Base-by-base conservation (phyloP, 148 eudicot species). In the Diospyros kaki region DNA sequence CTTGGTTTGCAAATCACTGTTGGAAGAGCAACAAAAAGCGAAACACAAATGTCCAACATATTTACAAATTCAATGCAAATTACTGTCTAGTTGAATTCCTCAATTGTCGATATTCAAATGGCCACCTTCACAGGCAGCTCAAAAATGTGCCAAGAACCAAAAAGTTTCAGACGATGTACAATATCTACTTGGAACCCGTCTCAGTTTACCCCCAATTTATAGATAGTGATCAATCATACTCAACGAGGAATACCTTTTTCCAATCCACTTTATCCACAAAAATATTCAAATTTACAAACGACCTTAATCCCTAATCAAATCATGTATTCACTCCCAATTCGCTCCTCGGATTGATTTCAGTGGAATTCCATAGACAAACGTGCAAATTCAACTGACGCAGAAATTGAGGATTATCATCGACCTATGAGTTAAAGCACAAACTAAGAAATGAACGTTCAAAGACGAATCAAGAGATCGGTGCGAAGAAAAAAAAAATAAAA, bases 341-440 rank as follows among this genome's bases (percentile, higher is more conserved):
- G 28, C 28, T 28, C 28, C 28, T 28, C 28, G 28, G 28, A 28
- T 28, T 28, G 64, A 58, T 71, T 28, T 12, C 39, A 44, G 43
- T 46, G 68, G 44, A 28, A 18, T 17, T 45, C 56, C 76, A 61
- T 48, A 14, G 63, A 11, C 3, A 59, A 45, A 72, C 43, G 17
- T n/a, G 45, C 10, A 59, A 73, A 46, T 73, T 39, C 67, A 61
- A n/a, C 76, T 62, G 28, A 63, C 38, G 58, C 68, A 28, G 52
- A 60, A 60, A 61, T 6, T 42, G 44, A 1, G 58, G 10, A 72
- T 45, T 6, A 71, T 42, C 63, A 58, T 18, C 44, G 2, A 55
- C 71, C 62, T 8, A n/a, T 43, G 64, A 12, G 43, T 54, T 53
- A 40, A 69, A 53, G 2, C 62, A 70, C 6, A 28, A 28, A 10